Percentiles rank a stretch among this genome's conserved stretches.
phyloP scores from a whole-genome alignment of 139 green algal species.

The Protoeuglena noctilucae region DNA sequence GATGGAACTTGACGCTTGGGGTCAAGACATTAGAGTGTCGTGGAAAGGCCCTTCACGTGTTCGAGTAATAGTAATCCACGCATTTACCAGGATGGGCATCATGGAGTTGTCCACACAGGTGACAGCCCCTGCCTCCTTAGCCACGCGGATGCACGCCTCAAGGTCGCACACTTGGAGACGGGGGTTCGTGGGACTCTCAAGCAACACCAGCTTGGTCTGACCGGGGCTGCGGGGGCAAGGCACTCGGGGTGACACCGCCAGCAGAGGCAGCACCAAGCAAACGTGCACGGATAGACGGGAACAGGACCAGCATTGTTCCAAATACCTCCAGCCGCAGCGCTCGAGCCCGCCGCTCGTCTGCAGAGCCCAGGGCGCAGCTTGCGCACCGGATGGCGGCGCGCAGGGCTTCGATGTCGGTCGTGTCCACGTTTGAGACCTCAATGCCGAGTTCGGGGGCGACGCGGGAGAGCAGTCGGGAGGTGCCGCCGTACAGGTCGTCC shows the following conservation, averaged over 20 bases:
- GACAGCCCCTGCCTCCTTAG: slow-evolving; percentile 58
- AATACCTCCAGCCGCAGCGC: too few relatives aligned
- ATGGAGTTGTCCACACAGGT: slow-evolving; percentile 93
- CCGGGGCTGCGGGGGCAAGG: too few relatives aligned
- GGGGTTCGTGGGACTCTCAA: slow-evolving; percentile 97
- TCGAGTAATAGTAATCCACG: too few relatives aligned
- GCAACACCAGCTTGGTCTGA: slow-evolving; percentile 76
- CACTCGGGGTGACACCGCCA: too few relatives aligned
- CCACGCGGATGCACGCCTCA: slow-evolving; percentile 37
- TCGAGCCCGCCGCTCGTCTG: too few relatives aligned
- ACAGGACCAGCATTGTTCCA: neutral
- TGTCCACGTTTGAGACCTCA: slow-evolving; percentile 82
- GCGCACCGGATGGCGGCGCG: slow-evolving; percentile 15
- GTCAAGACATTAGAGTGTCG: too few relatives aligned
- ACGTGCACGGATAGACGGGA: neutral
- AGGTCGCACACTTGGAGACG: slow-evolving; percentile 94
- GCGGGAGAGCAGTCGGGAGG: slow-evolving; percentile 57
- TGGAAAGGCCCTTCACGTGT: too few relatives aligned
- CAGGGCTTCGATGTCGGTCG: slow-evolving; percentile 47
- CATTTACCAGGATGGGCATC: slow-evolving; percentile 66
- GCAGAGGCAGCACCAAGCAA: neutral
- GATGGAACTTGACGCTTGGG: too few relatives aligned
- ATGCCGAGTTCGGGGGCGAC: slow-evolving; percentile 36
- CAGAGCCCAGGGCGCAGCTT: too few relatives aligned
- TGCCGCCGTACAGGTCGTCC: slow-evolving; percentile 96